Evolutionary conservation across 78 protist genomes (phyloP), one percentile per base, ranked within the genome.

Genomic region (Dictyostelium firmibasis): DNA sequence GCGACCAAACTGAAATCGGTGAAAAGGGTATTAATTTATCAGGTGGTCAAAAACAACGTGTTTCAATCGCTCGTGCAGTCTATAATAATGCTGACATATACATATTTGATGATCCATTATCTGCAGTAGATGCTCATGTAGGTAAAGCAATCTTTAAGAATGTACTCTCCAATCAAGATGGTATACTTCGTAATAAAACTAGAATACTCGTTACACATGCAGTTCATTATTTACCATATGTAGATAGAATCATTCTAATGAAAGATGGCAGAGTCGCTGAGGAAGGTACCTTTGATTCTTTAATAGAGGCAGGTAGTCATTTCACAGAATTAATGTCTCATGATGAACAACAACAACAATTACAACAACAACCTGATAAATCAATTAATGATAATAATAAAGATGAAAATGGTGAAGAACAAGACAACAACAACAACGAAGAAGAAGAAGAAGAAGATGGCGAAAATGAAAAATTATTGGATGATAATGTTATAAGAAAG

Each of bases 21-120:
- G 99, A 98, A 92, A 83, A 96, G 23, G 99, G 99, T 57, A 87
- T 99, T 53, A 99, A 98, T 85, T 93, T 95, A 44, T 77, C 92
- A 9, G 99, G 99, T 43, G 99, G 99, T 38, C 99, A 99, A 96
- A 98, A 99, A 87, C 98, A 92, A 82, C 96, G 99, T 29, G 96
- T 99, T n/a, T 81, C 97, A 35, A 83, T 99, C 2, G 99, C 99
- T 1, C 96, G 99, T 11, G 98, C 99, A 4, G 97, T 98, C 25
- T 96, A 97, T 86, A 79, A 84, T 33, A 53, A 89, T 70, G 84
- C 93, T 13, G 99, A 98, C 74, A 43, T 98, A 27, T 97, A 92
- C 84, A 83, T 98, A 31, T 85, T 97, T 38, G 98, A 97, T 86
- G 97, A 96, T 81, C 97, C 97, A n/a, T 87, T 97, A 41, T 50